Evolutionary conservation across 495 filamentous ascomycete genomes (phyloP).

Genomic region (Tuber microsphaerosporum): DNA sequence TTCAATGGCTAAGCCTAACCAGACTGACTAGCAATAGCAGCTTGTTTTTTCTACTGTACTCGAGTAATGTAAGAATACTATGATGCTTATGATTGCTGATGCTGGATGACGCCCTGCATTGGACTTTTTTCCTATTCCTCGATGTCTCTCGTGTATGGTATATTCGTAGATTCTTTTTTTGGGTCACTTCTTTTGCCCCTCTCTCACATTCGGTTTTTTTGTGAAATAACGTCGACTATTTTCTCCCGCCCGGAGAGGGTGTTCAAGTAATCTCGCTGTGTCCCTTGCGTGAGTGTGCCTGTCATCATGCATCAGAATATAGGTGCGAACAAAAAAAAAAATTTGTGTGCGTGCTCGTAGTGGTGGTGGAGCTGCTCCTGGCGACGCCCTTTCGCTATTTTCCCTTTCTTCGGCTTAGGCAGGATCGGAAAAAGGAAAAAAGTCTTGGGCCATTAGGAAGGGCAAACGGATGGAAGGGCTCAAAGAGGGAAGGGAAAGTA

Average conservation of each 20-base stretch:
- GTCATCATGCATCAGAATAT: slow-evolving; percentile 31
- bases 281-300: slow-evolving; percentile 33
- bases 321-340: slow-evolving; percentile 6
- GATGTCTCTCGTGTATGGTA: background rate
- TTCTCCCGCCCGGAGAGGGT: background rate
- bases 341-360: background rate
- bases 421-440: background rate
- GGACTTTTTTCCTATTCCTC: background rate
- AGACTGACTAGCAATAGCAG: background rate
- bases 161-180: background rate
- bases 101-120: background rate
- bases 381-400: background rate
- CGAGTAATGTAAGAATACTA: background rate
- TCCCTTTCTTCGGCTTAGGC: background rate
- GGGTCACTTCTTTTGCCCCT: background rate
- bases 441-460: background rate
- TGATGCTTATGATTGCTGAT: background rate
- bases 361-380: slow-evolving; percentile 2
- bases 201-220: background rate
- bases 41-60: background rate
- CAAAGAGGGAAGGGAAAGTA: background rate
- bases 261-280: slow-evolving; percentile 11
- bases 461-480: background rate
- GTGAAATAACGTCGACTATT: background rate
- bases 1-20: background rate